Base-by-base conservation (phyloP, 2,329 filamentous ascomycete species). In the Fusarium guadeloupense region DNA sequence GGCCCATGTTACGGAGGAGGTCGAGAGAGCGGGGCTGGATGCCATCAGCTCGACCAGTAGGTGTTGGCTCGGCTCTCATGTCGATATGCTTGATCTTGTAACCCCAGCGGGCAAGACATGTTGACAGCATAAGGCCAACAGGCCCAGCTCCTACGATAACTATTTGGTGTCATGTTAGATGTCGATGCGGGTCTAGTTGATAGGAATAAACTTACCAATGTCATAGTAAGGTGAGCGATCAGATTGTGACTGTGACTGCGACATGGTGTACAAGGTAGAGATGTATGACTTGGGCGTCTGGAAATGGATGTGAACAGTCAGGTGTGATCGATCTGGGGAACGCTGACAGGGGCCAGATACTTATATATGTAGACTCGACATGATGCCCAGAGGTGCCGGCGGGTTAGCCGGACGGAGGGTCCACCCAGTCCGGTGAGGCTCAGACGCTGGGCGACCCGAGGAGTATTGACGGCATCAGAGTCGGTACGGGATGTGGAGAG, bases 71-170 rank as follows among this genome's bases (percentile, higher is more conserved):
- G 3, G 92, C 82, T 55, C 93, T 85, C 77, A 96, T 96, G 78
- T 97, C 93, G 72, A 97, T 92, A 77, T 97, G 92, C 81, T 94
- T 96, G 76, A 97, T 92, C 75, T 87, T 92, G 82, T 97, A 97
- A 17, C 93, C 93, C 92, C 93, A 97, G 79, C 93, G 84, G 58
- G 92, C 91, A 59, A 97, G 84, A 73, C 91, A 94, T 25, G 93
- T 93, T 9, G 92, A 95, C 20, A 97, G 84, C 78, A 96, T 88
- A 54, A 97, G 85, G 50, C 93, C 93, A 34, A 93, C 92, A 5
- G 93, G 93, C 14, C 93, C 93, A 51, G 93, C 93, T 63, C 93
- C 93, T 50, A 97, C 84, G 66, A 97, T 93, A 67, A 97, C 92
- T 86, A 54, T 38, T 4, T 9, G 23, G n/a, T 9, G 17, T 13